Evolutionary conservation across 2,329 filamentous ascomycete species (phyloP).

Genomic region (Epichloe sp.): DNA sequence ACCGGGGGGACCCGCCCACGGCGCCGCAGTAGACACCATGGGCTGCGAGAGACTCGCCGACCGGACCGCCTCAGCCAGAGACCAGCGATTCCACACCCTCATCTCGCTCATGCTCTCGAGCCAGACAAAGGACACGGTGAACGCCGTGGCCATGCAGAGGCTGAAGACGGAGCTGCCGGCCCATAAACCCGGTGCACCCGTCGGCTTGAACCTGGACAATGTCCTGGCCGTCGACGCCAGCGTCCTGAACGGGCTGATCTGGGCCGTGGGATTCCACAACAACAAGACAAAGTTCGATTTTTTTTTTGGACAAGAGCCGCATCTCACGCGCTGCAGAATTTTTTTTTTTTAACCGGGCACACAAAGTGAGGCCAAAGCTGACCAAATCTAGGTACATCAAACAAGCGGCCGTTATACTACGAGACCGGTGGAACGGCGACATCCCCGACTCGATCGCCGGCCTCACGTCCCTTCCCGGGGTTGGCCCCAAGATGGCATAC

Average conservation of each 20-base stretch:
- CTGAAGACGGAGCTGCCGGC: conserved; percentile 62
- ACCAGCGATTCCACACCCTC: conserved; percentile 72
- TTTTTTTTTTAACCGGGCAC: not conserved
- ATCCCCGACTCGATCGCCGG: conserved; percentile 70
- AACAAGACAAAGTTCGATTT: conserved; percentile 59
- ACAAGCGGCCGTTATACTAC: conserved; percentile 56
- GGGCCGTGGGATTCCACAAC: conserved; percentile 84
- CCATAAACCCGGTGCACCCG: conserved; percentile 26
- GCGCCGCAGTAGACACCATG: conserved; percentile 95
- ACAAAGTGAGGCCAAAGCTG: not conserved
- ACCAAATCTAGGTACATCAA: conserved; percentile 45
- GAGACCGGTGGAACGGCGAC: conserved; percentile 57
- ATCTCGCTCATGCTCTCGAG: conserved; percentile 81
- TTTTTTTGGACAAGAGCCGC: too few relatives aligned
- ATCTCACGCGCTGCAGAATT: not conserved
- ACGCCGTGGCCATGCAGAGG: conserved; percentile 66
- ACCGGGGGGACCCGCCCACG: conserved; percentile 38
- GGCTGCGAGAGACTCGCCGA: conserved; percentile 71
- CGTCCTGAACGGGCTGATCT: conserved; percentile 59
- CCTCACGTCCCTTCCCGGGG: conserved; percentile 66
- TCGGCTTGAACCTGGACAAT: conserved; percentile 59
- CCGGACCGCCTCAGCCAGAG: conserved; percentile 31
- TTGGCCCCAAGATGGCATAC: conserved; percentile 92
- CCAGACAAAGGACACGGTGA: conserved; percentile 89
- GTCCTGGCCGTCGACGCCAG: conserved; percentile 58